Evolutionary conservation across 208 protist species (phyloP).

Genomic region (Histomonas meleagridis): DNA sequence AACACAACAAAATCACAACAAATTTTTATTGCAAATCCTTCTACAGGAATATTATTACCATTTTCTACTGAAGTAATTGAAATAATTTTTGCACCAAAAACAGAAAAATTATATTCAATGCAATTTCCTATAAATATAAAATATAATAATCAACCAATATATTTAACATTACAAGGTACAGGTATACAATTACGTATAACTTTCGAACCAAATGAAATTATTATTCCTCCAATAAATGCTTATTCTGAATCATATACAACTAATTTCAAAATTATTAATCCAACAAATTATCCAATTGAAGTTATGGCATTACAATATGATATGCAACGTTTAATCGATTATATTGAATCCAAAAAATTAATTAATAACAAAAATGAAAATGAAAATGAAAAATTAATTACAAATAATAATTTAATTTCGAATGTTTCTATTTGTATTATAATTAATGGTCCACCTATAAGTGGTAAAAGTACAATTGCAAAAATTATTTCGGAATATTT

Average conservation of each 20-base stretch:
- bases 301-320: slow-evolving; percentile 5
- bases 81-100: neutral
- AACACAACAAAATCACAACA: neutral
- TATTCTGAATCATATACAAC: neutral
- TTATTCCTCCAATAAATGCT: neutral
- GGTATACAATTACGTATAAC: neutral
- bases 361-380: neutral
- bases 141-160: neutral
- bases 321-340: neutral
- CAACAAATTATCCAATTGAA: slow-evolving; percentile 8
- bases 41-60: neutral
- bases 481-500: neutral
- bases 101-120: slow-evolving; percentile 27
- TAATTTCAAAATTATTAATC: neutral
- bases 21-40: neutral
- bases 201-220: neutral
- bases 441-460: neutral
- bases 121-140: slow-evolving; percentile 10
- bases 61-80: neutral
- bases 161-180: neutral
- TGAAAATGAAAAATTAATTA: neutral
- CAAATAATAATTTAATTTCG: neutral
- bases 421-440: slow-evolving; percentile 28
- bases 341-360: neutral
- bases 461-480: neutral